A percentile compares a stretch with the other conserved stretches of the same genome.
Evolutionary conservation across 495 filamentous ascomycete genomes (phyloP).

Genomic region (Rusavskia elegans): DNA sequence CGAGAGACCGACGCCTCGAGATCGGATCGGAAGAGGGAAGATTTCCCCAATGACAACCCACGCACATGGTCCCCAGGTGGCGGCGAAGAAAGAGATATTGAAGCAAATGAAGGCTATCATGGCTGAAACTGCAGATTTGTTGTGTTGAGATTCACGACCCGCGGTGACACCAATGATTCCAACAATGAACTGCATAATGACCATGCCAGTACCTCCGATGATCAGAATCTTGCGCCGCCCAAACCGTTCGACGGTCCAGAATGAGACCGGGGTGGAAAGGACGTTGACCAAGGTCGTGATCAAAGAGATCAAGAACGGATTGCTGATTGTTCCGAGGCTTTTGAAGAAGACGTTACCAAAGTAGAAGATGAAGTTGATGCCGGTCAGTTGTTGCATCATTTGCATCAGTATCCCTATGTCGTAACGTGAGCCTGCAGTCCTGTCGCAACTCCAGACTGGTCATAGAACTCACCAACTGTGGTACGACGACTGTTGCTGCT

Average conservation of each 20-base stretch:
- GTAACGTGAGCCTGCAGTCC: conserved; percentile 27
- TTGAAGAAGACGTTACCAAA: conserved; percentile 71
- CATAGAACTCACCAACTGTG: conserved; percentile 47
- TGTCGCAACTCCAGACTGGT: background rate
- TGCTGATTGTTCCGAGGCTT: conserved; percentile 44
- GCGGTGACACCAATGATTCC: conserved; percentile 53
- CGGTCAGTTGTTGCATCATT: conserved; percentile 59
- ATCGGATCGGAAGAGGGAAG: conserved; percentile 71
- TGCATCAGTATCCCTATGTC: conserved; percentile 37
- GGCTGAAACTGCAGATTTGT: conserved; percentile 37
- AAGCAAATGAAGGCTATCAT: conserved; percentile 65
- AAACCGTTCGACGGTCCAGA: conserved; percentile 66
- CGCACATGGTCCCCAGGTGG: conserved; percentile 55
- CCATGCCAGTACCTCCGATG: conserved; percentile 64
- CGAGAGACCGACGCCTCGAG: conserved; percentile 62
- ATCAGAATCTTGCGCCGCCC: conserved; percentile 76
- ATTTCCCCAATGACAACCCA: conserved; percentile 84
- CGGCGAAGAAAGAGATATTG: conserved; percentile 63
- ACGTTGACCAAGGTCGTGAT: conserved; percentile 81
- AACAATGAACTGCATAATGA: conserved; percentile 73
- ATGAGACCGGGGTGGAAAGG: conserved; percentile 61
- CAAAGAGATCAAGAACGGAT: conserved; percentile 66
- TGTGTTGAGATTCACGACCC: conserved; percentile 14
- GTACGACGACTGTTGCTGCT: conserved; percentile 57
- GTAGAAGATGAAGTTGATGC: conserved; percentile 92